Evolutionary conservation across 306 rosid genomes (phyloP), one percentile per base, ranked within the genome.

Genomic region (Fragaria nilgerrensis): DNA sequence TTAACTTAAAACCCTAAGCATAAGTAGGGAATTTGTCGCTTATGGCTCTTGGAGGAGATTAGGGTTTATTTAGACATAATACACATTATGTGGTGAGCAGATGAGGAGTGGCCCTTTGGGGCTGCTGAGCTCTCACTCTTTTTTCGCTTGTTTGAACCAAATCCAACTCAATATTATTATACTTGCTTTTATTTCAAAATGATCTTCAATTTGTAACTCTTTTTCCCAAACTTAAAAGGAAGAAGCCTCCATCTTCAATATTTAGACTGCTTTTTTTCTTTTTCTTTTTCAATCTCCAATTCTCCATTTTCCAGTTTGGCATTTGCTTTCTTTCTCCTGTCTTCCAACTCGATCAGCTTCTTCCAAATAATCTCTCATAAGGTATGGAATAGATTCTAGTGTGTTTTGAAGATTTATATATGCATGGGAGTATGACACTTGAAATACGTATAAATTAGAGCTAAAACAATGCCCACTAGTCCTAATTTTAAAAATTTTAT

Each of bases 1-100:
- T 90, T 87, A 82, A 85, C 78, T 82, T 80, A 56, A 86, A 83
- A 85, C 82, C 86, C 89, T 75, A 74, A 85, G 91, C 97, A 76
- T 88, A 91, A 89, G 94, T 79, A 87, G 88, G 86, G 86, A 88
- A 85, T 88, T 88, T 91, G 96, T 91, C 98, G 92, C 82, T 90
- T 88, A 70, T 84, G 77, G 77, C 90, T 87, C 88, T 89, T 87
- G 78, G 25, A 85, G 91, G 88, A 90, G 89, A 89, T 76, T 80
- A 75, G 76, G 81, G 80, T 79, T 82, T 7, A 7, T 83, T 36
- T 45, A 79, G 88, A 82, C 79, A 82, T 88, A 82, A 67, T 78
- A 81, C 85, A 77, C 84, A 77, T 67, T 83, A 29, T 82, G 70
- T 74, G 84, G 81, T 66, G 87, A 82, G 79, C 76, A 83, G 71